phyloP scores from a whole-genome alignment of 2,329 filamentous ascomycete species.

The Grosmannia clavigera region DNA sequence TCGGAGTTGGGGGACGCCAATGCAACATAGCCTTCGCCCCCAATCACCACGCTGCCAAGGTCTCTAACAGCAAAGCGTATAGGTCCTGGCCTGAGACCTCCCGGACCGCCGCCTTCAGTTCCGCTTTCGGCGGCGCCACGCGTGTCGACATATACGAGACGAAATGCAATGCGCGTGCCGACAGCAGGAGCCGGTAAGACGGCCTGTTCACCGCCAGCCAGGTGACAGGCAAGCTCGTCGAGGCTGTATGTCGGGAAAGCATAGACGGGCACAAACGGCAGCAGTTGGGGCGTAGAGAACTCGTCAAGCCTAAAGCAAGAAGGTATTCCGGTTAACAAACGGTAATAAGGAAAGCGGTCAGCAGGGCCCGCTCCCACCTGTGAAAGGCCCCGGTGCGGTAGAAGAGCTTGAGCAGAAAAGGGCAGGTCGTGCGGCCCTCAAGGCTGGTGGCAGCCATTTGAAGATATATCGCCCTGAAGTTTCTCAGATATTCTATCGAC shows the following conservation, averaged over 20 bases:
- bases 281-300: conserved; percentile 48
- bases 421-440: conserved; percentile 40
- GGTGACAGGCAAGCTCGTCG: conserved; percentile 64
- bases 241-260: conserved; percentile 77
- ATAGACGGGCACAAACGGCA: conserved; percentile 66
- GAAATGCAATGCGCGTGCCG: conserved; percentile 77
- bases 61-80: conserved; percentile 65
- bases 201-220: conserved; percentile 45
- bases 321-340: not conserved
- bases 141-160: conserved; percentile 73
- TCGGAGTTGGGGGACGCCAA: not conserved
- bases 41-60: conserved; percentile 70
- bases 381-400: conserved; percentile 66
- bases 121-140: conserved; percentile 13
- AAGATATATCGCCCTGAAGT: too few species aligned
- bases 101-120: conserved; percentile 13
- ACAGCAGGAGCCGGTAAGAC: conserved; percentile 62
- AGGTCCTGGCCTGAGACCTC: conserved; percentile 15
- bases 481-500: not conserved
- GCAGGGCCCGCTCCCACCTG: conserved; percentile 30
- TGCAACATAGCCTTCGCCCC: conserved; percentile 19
- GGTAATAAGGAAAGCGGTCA: not conserved
- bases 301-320: conserved; percentile 48
- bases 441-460: conserved; percentile 4
- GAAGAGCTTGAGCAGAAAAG: conserved; percentile 78